Evolutionary conservation across 192 early-diverging fungal species (phyloP).

Genomic region (Umbelopsis vinacea): DNA sequence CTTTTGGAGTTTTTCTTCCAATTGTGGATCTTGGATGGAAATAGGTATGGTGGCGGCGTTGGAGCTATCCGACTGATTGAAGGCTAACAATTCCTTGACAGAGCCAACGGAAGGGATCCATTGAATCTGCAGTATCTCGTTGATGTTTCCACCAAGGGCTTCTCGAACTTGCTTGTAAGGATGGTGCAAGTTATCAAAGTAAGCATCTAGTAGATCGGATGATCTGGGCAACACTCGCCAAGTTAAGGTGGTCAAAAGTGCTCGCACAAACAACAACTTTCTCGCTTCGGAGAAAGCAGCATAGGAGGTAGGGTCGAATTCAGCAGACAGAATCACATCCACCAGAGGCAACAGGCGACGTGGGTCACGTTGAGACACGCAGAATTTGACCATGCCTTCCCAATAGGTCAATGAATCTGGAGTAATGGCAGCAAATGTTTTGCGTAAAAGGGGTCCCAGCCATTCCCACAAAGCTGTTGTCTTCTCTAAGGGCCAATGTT

Average conservation of each 20-base stretch:
- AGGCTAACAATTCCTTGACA: conserved; percentile 45
- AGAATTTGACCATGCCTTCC: conserved; percentile 70
- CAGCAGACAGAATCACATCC: conserved; percentile 61
- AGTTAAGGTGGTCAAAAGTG: conserved; percentile 63
- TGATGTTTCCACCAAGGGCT: conserved; percentile 72
- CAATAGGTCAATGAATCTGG: conserved; percentile 81
- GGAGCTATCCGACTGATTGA: not conserved
- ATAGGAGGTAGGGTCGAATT: conserved; percentile 75
- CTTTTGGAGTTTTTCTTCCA: conserved; percentile 34
- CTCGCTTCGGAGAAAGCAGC: conserved; percentile 85
- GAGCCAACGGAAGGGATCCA: conserved; percentile 61
- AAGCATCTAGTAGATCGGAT: conserved; percentile 44
- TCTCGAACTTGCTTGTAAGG: conserved; percentile 94
- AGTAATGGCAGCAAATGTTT: conserved; percentile 66
- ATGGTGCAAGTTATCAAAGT: conserved; percentile 66
- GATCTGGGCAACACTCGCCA: conserved; percentile 65
- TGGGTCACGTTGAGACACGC: conserved; percentile 73
- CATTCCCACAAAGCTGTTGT: conserved; percentile 68
- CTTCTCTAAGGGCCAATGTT: conserved; percentile 74
- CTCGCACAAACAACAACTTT: conserved; percentile 73
- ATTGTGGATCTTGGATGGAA: conserved; percentile 20
- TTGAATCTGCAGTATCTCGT: conserved; percentile 63
- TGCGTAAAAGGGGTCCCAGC: conserved; percentile 65
- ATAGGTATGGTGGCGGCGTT: not conserved
- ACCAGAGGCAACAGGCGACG: conserved; percentile 79